These are phyloP conservation scores for Crinitomyces ghanaensis DNA, from an alignment of 805 yeast species.

Conservation along the genomic window DNA sequence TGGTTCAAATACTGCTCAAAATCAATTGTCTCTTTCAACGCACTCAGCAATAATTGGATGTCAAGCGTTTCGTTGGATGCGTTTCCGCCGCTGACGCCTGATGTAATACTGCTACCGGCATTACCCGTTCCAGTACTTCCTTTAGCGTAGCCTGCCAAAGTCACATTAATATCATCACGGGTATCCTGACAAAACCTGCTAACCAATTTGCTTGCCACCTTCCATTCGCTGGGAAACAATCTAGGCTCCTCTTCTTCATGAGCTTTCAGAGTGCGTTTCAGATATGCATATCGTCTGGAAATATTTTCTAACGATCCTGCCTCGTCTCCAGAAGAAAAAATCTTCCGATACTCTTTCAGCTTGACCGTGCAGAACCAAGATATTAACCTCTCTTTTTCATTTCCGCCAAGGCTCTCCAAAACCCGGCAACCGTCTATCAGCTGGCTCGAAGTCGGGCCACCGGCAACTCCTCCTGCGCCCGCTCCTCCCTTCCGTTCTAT, in stretches of 20 bases:
- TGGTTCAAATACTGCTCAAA: slow-evolving; percentile 67
- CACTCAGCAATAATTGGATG: slow-evolving; percentile 53
- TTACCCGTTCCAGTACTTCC: too few species aligned
- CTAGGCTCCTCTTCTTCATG: slow-evolving; percentile 41
- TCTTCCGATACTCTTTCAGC: slow-evolving; percentile 60
- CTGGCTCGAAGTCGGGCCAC: slow-evolving; percentile 4
- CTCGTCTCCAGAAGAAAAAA: slow-evolving; percentile 74
- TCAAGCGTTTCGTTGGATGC: slow-evolving; percentile 27
- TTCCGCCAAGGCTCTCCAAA: slow-evolving; percentile 49
- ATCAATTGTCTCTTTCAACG: slow-evolving; percentile 67
- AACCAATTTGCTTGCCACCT: slow-evolving; percentile 50
- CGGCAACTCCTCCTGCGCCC: slow-evolving; percentile 8
- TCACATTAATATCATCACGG: slow-evolving; percentile 47
- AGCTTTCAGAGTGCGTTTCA: slow-evolving; percentile 54
- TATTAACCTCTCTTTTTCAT: slow-evolving; percentile 47
- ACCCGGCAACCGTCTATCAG: slow-evolving; percentile 54
- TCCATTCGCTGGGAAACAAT: slow-evolving; percentile 65
- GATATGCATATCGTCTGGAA: slow-evolving; percentile 68
- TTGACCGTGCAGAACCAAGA: slow-evolving; percentile 64
- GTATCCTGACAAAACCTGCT: slow-evolving; percentile 58
- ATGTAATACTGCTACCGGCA: too few species aligned
- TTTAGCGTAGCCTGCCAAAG: slow-evolving; percentile 33
- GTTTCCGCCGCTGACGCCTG: slow-evolving; percentile 1
- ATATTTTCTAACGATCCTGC: slow-evolving; percentile 91
- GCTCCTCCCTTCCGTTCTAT: slow-evolving; percentile 16